Base-by-base conservation (phyloP, 106 monocot species). In the Narthecium ossifragum region DNA sequence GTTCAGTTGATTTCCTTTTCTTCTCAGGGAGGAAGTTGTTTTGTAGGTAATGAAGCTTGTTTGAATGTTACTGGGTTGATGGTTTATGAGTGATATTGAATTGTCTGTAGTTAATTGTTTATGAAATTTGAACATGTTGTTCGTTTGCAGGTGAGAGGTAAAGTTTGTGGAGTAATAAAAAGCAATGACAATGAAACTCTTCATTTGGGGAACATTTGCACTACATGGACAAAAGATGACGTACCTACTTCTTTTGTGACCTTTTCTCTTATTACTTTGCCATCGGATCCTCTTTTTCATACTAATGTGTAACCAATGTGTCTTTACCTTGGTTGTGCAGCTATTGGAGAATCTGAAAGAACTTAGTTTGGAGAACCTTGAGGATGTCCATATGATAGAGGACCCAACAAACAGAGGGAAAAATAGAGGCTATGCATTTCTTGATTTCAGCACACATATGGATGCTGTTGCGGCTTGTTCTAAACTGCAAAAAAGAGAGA, bases 391-490 rank as follows among this genome's bases (percentile, higher is more conserved):
- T 5, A 41, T 99, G 34, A 75, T 91, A 53, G 88, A 92, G 61
- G 98, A 99, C 71, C 58, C 68, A 4, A 91, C 75, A 41, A 80
- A 88, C 57, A 78, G 75, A 51, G 91, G 91, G 26, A 87, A 61
- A 68, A 99, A 88, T 67, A 84, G 88, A 67, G 98, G 98, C 7
- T 99, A 88, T 84, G 87, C 91, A 15, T 99, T 99, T 36, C 55
- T 99, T 41, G 98, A 99, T 57, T 99, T 99, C 67, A 60, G 82
- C 48, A 88, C 91, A 33, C 81, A 84, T 55, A 53, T 79, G 38
- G 81, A 91, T 39, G 91, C 98, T 71, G 92, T 82, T 77, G 78
- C 77, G 70, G 98, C 87, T 46, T 91, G 73, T 62, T 74, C 74
- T 45, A 67, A 68, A 23, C 55, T 99, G 56, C 84, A 79, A 15